Percentiles rank a stretch among this genome's conserved stretches.
Evolutionary conservation across 2,329 filamentous ascomycete species (phyloP).

Genomic region (Grosmannia huntii): DNA sequence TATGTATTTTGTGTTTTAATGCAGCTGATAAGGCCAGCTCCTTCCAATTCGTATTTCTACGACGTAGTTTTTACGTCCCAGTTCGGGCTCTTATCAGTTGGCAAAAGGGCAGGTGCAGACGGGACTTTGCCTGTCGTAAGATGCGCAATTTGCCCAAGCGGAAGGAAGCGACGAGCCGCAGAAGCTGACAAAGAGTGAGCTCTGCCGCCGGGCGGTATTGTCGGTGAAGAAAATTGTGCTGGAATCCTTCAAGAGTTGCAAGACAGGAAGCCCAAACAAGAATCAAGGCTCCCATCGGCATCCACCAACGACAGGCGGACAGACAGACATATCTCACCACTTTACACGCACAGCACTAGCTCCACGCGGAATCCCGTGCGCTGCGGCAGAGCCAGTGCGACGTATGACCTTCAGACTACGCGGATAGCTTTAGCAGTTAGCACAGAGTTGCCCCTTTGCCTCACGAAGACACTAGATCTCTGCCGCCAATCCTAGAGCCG

Average conservation of each 20-base stretch:
- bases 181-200: background rate
- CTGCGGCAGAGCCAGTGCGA: background rate
- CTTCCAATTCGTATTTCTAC: slow-evolving; percentile 2
- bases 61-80: slow-evolving; percentile 8
- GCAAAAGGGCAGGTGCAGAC: background rate
- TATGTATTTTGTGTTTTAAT: slow-evolving; percentile 24
- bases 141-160: background rate
- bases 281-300: too few species aligned
- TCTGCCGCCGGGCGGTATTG: too few species aligned
- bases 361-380: background rate
- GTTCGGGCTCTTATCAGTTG: slow-evolving; percentile 9
- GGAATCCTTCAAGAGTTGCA: too few species aligned
- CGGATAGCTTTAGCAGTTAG: background rate
- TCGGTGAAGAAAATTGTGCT: too few species aligned
- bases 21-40: slow-evolving; percentile 19
- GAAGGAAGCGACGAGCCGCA: background rate
- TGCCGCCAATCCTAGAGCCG: background rate
- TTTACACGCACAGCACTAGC: background rate
- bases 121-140: background rate
- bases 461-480: background rate
- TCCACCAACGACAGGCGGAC: too few species aligned
- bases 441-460: background rate
- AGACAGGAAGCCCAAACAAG: background rate
- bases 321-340: background rate
- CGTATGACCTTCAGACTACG: background rate